These are phyloP conservation scores for Calonectria pseudoturangicola DNA, from an alignment of 2,329 filamentous ascomycete genomes.

Conservation along the genomic window DNA sequence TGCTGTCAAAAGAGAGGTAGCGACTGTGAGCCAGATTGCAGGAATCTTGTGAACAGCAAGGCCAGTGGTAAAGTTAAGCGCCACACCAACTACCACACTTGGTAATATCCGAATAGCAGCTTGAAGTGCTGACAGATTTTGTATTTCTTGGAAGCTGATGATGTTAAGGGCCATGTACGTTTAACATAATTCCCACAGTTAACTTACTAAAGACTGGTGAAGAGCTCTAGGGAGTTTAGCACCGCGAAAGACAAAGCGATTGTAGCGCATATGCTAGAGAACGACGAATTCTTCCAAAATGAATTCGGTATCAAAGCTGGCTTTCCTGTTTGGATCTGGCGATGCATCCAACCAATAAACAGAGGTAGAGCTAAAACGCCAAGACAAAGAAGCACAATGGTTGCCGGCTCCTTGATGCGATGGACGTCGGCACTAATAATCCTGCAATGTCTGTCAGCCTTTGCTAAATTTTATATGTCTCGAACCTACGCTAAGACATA, in stretches of 20 bases:
- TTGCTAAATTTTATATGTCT: too few relatives aligned
- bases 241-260: conserved; percentile 68
- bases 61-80: conserved; percentile 65
- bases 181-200: too few relatives aligned
- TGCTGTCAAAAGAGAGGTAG: conserved; percentile 64
- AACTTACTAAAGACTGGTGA: conserved; percentile 67
- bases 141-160: conserved; percentile 69
- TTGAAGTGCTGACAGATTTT: conserved; percentile 65
- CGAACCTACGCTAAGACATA: conserved; percentile 68
- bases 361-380: conserved; percentile 62
- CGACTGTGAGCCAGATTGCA: conserved; percentile 62
- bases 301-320: conserved; percentile 77
- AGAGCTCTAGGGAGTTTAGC: conserved; percentile 66
- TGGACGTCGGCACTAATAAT: conserved; percentile 59
- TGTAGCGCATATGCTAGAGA: conserved; percentile 72
- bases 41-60: conserved; percentile 65
- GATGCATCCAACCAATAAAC: conserved; percentile 74
- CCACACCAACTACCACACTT: conserved; percentile 63
- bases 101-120: conserved; percentile 68
- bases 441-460: conserved; percentile 31
- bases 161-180: background rate
- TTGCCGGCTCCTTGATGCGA: conserved; percentile 63
- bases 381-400: conserved; percentile 67
- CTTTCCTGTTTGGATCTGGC: conserved; percentile 66
- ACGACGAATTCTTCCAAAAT: conserved; percentile 73